A percentile compares a stretch with the other conserved stretches of the same genome.
Evolutionary conservation across 2,329 filamentous ascomycete species (phyloP).

Genomic region (Ophiostoma triangulosporum): DNA sequence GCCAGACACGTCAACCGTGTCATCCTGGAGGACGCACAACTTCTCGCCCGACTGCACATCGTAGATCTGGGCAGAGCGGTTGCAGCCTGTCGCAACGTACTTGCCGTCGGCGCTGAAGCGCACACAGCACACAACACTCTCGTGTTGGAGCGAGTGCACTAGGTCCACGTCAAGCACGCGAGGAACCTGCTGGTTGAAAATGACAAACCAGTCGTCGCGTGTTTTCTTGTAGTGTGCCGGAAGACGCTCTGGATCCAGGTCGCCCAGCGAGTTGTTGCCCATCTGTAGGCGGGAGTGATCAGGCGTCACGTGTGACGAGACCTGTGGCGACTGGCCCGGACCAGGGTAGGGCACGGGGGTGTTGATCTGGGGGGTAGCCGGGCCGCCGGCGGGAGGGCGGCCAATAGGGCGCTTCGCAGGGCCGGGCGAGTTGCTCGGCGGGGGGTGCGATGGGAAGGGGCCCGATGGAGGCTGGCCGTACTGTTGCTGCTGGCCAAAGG

Average conservation of each 20-base stretch:
- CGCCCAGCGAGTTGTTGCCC: slow-evolving; percentile 56
- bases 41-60: slow-evolving; percentile 80
- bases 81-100: slow-evolving; percentile 92
- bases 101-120: slow-evolving; percentile 93
- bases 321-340: slow-evolving; percentile 69
- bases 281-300: slow-evolving; percentile 44
- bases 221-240: slow-evolving; percentile 81
- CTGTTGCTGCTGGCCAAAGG: slow-evolving; percentile 52
- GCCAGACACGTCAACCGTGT: slow-evolving; percentile 71
- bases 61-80: slow-evolving; percentile 97
- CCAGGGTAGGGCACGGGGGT: slow-evolving; percentile 77
- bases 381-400: slow-evolving; percentile 51
- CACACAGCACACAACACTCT: slow-evolving; percentile 96
- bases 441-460: slow-evolving; percentile 71
- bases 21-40: slow-evolving; percentile 81
- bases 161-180: slow-evolving; percentile 87
- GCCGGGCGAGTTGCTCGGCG: slow-evolving; percentile 76
- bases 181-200: slow-evolving; percentile 87
- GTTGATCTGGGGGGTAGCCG: slow-evolving; percentile 85
- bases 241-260: slow-evolving; percentile 75
- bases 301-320: slow-evolving; percentile 66
- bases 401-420: slow-evolving; percentile 64
- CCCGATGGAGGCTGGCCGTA: slow-evolving; percentile 41
- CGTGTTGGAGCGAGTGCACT: slow-evolving; percentile 81
- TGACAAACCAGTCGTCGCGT: slow-evolving; percentile 84